Base-by-base conservation (phyloP, 148 eudicot species). In the Dysphania ambrosioides region DNA sequence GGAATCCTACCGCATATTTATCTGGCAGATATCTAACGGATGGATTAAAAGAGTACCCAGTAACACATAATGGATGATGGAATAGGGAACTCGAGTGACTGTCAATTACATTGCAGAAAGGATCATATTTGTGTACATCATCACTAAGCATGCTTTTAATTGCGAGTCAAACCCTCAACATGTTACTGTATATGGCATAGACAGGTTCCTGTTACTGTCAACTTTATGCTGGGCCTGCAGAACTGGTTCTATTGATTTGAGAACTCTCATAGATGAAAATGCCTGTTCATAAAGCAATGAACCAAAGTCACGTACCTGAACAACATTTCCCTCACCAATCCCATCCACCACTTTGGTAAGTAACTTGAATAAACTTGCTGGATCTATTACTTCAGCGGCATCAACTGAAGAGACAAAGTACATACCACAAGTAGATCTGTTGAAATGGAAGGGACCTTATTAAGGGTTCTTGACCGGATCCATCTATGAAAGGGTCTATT, bases 21-120 rank as follows among this genome's bases (percentile, higher is more conserved):
- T 93, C 98, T 66, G 88, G 86, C 73, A 86, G 97, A 79, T 91
- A 93, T 71, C 88, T 87, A 76, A 88, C 89, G 23, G 97, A 86
- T 65, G 98, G 97, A 83, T 93, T 93, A 57, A 93, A 85, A 78
- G 82, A 88, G 87, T 91, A 89, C 67, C 94, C 97, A 84, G 98
- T 97, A 68, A 93, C 80, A 82, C 87, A 91, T 44, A 91, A 82
- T 53, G 97, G 94, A 75, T 89, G 98, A 77, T 83, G 88, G 68
- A 81, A 83, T 47, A 89, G 70, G 35, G 88, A 81, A 74, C 71
- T 88, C 91, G 90, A 91, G 64, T 87, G 87, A 77, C 70, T 84
- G 79, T 93, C 98, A 78, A 93, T 91, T 70, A 88, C 87, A 80
- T 84, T 86, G 97, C 94, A 93, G 74, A 93, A 89, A 31, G 77